Conservation (phyloP, 345 rosid genomes). For the Dipteronia sinensis region DNA sequence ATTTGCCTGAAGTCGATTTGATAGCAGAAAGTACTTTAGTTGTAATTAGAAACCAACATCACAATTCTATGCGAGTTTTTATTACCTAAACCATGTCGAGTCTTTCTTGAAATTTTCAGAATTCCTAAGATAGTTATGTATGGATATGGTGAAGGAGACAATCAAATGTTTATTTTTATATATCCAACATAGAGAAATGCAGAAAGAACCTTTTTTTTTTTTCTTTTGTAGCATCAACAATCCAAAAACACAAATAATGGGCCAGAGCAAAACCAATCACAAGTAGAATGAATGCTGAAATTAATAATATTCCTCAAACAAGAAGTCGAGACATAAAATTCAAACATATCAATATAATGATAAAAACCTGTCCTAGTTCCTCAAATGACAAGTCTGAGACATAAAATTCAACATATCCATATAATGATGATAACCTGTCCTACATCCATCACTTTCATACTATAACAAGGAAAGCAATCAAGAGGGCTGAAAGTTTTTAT, state of each 20-base stretch:
- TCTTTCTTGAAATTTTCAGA: not conserved
- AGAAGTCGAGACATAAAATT: not conserved
- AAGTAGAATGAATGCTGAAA: not conserved
- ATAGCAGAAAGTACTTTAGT: too few relatives aligned
- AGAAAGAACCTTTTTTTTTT: too few relatives aligned
- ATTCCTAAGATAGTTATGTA: not conserved
- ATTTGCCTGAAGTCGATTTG: too few relatives aligned
- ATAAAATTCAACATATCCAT: slow-evolving; percentile 14
- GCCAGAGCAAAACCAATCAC: not conserved
- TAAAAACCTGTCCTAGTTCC: not conserved
- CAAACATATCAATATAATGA: slow-evolving; percentile 6
- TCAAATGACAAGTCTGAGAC: not conserved
- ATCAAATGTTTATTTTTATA: too few relatives aligned
- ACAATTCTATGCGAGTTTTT: not conserved
- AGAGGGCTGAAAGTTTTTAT: not conserved
- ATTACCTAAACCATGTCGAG: not conserved
- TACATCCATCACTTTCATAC: slow-evolving; percentile 9
- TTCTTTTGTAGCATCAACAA: not conserved
- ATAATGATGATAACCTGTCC: slow-evolving; percentile 6
- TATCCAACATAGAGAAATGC: too few relatives aligned
- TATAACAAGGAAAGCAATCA: not conserved
- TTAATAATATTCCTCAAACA: slow-evolving; percentile 12
- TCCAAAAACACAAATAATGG: not conserved
- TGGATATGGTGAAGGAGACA: too few relatives aligned
- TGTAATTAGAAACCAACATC: too few relatives aligned